Evolutionary conservation across 441 rosid genomes (phyloP), one percentile per base, ranked within the genome.

Genomic region (Gossypium aridum): DNA sequence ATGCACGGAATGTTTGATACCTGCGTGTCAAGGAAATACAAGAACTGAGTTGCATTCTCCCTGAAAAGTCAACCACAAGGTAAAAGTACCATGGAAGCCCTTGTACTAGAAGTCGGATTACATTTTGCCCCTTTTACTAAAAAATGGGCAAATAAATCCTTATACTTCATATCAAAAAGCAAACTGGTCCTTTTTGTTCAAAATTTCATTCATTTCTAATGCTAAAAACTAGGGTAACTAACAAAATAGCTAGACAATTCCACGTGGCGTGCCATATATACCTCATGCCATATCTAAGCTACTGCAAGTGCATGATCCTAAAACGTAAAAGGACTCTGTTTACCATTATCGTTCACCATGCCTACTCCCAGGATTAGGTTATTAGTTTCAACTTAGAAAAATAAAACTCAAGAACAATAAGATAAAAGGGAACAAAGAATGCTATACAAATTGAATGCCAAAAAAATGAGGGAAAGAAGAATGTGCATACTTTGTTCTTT

Each of bases 401-500:
- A 23, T 64, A 26, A 26, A 61, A 26, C 7, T 2, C 19, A 39
- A 65, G 28, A 39, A 43, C 54, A 39, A 43, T 13, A 19, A 20
- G 12, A 37, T 4, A 43, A 65, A 12, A 3, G 55, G 9, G 55
- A 17, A 10, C 2, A 43, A 43, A 20, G 16, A 43, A 19, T 20
- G 6, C 39, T 5, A 31, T 4, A 31, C 64, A 76, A 60, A 73
- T 22, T 17, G 60, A 14, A 68, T 16, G 10, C 72, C 4, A 62
- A 71, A 57, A 31, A 43, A 13, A 53, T 70, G 51, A 19, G 47
- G 67, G 69, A 53, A 78, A 75, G 60, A 76, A 68, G 66, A 71
- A 13, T 14, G 16, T 61, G 73, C 73, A 47, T 51, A 28, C 69
- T 66, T 80, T 83, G 76, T 78, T 78, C 72, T 63, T 75, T 80